These are phyloP conservation scores for Elsinoe arachidis DNA, from an alignment of 2,329 filamentous ascomycete species.

Conservation along the genomic window DNA sequence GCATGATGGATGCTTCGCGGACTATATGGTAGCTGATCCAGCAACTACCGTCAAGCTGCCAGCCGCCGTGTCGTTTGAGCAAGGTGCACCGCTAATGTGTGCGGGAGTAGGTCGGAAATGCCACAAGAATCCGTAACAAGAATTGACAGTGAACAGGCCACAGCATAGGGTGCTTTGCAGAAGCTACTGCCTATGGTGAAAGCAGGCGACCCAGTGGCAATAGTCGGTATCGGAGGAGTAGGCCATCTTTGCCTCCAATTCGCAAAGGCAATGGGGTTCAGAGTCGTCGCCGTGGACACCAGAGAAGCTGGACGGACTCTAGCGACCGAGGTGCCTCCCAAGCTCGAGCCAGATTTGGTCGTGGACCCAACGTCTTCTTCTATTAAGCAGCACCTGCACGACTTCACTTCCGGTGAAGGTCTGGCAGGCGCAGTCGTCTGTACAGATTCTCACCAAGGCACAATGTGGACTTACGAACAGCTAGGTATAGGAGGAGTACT, in stretches of 20 bases:
- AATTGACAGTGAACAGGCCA: neutral
- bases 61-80: neutral
- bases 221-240: conserved; percentile 38
- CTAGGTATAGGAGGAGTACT: neutral
- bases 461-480: neutral
- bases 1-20: conserved; percentile 1
- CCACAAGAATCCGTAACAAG: neutral
- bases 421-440: neutral
- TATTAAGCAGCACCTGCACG: neutral
- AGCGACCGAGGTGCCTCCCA: conserved; percentile 22
- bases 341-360: neutral
- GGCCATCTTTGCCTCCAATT: conserved; percentile 42
- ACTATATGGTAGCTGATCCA: conserved; percentile 2
- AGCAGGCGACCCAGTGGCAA: conserved; percentile 32
- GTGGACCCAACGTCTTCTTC: neutral
- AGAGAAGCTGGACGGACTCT: conserved; percentile 36
- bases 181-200: conserved; percentile 15
- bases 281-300: conserved; percentile 38
- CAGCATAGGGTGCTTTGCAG: neutral
- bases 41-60: neutral
- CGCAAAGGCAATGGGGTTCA: conserved; percentile 39
- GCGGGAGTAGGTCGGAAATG: neutral
- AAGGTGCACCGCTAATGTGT: conserved; percentile 1
- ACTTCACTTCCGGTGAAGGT: neutral
- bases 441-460: neutral